phyloP scores from a whole-genome alignment of 2,329 filamentous ascomycete genomes.

The Chaetoscypha palmicola region DNA sequence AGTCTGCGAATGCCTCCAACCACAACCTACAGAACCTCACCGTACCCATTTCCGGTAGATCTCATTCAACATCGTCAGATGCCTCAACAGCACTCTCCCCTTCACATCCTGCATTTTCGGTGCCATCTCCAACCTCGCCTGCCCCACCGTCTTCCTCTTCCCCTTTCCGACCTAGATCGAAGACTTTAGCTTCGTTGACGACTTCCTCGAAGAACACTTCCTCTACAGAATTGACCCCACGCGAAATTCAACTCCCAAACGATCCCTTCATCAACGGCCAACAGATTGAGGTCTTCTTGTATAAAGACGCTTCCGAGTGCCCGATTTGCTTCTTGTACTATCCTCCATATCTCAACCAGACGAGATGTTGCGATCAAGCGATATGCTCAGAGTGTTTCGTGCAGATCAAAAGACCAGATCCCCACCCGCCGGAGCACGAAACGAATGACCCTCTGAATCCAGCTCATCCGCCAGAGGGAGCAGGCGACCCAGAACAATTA shows the following conservation, averaged over 20 bases:
- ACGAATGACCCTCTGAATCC: slow-evolving; percentile 28
- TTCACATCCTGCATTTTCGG: slow-evolving; percentile 55
- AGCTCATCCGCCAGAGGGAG: slow-evolving; percentile 28
- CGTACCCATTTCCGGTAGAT: slow-evolving; percentile 70
- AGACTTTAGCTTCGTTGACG: slow-evolving; percentile 77
- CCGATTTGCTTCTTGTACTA: slow-evolving; percentile 97
- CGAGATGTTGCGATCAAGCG: slow-evolving; percentile 87
- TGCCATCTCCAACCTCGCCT: slow-evolving; percentile 51
- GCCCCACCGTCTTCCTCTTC: slow-evolving; percentile 39
- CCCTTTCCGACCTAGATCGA: slow-evolving; percentile 75
- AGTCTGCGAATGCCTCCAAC: slow-evolving; percentile 45
- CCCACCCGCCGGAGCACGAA: slow-evolving; percentile 74
- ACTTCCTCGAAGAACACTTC: slow-evolving; percentile 67
- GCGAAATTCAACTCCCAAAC: slow-evolving; percentile 70
- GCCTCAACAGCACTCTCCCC: slow-evolving; percentile 48
- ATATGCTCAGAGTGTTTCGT: slow-evolving; percentile 99
- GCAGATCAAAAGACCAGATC: slow-evolving; percentile 92
- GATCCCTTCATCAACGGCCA: slow-evolving; percentile 94
- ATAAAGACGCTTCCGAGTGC: slow-evolving; percentile 85
- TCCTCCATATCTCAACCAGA: slow-evolving; percentile 88
- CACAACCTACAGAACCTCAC: slow-evolving; percentile 64
- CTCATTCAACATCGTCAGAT: slow-evolving; percentile 75
- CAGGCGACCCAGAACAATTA: slow-evolving; percentile 51
- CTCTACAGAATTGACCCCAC: slow-evolving; percentile 63
- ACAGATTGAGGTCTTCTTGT: slow-evolving; percentile 83